Base-by-base conservation (phyloP, 2,329 filamentous ascomycete genomes). In the Fusarium musae region DNA sequence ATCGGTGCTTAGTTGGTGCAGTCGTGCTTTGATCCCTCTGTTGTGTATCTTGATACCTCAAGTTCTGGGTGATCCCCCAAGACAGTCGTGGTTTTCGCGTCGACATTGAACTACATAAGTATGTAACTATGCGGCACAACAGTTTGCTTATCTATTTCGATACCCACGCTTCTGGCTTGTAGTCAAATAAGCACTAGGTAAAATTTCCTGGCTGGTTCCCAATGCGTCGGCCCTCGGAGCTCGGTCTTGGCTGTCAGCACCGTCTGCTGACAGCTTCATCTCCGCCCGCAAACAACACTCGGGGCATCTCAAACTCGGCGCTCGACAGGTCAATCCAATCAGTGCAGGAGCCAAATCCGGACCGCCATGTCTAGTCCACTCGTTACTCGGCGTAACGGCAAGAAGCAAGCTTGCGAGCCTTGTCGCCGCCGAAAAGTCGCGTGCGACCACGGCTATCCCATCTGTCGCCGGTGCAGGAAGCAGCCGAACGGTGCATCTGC, bases 351-450 rank as follows among this genome's bases (percentile, higher is more conserved):
- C 3, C 34, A 3, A 37, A 37, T 5, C 9, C 16, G 0, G 4
- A 17, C 36, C 1, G 19, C 0, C 10, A 59, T 60, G 58, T 26
- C 32, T 16, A 60, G 46, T 23, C 58, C 46, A 3, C 36, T 34
- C 1, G 10, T 60, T 12, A 60, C 58, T 32, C 46, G 58, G 21
- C 46, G 58, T 21, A 60, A 60, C 4, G 58, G 58, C 4, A 60
- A 60, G 21, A 40, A 53, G n/a, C 58, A 60, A 28, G 58, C 58
- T 21, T 60, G 58, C 34, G 58, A 60, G 34, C 58, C 58, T 1
- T 60, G 46, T 28, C 58, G 58, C 6, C 58, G 28, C 5, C 36
- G 58, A 26, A 60, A 60, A 23, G 58, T 60, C 2, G 58, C 58
- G 3, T 60, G 58, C 34, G 58, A 60, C 36, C 58, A 60, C 16